Base-by-base conservation (phyloP, 2,329 filamentous ascomycete genomes). In the Pestalotiopsis sp. region DNA sequence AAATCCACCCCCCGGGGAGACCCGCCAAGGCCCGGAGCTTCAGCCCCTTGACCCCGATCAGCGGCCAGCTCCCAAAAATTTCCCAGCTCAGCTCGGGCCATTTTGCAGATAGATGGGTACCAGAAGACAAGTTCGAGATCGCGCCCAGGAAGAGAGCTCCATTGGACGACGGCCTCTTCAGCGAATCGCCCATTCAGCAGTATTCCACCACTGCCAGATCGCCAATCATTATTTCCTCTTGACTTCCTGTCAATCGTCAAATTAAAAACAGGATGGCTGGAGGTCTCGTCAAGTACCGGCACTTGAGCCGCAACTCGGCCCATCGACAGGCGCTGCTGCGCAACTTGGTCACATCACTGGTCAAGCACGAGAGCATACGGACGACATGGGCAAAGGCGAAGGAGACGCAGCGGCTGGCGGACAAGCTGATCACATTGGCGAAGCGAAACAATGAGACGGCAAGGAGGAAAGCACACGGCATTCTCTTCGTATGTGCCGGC, bases 301-400 rank as follows among this genome's bases (percentile, higher is more conserved):
- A 97, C 82, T 86, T 99, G 71, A 91, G 91, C 82, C 94, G 96
- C 75, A 87, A 90, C 74, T 97, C 94, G 65, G 86, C 95, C 67
- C 96, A 98, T 80, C 90, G 96, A 79, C 90, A 95, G 84, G 95
- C 96, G 66, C 90, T 99, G 75, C 91, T 99, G 74, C 94, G 96
- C 77, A 98, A 98, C 83, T 87, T 99, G 70, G 95, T 98, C 80
- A 97, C 95, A 74, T 96, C 95, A 67, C 92, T 99, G 73, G 92
- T 99, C 83, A 88, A 93, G 81, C 90, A 97, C 82, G 96, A 99
- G 85, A 91, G 93, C 71, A 97, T 99, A 83, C 91, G 92, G 72
- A 99, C 96, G 64, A 97, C 96, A 83, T 98, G 93, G 87, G 91
- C 92, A 80, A 98, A 98, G 84, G 96, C 96, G 62, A 99, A 98